phyloP scores from a whole-genome alignment of 2,329 filamentous ascomycete species.

The Penicillium thymicola region DNA sequence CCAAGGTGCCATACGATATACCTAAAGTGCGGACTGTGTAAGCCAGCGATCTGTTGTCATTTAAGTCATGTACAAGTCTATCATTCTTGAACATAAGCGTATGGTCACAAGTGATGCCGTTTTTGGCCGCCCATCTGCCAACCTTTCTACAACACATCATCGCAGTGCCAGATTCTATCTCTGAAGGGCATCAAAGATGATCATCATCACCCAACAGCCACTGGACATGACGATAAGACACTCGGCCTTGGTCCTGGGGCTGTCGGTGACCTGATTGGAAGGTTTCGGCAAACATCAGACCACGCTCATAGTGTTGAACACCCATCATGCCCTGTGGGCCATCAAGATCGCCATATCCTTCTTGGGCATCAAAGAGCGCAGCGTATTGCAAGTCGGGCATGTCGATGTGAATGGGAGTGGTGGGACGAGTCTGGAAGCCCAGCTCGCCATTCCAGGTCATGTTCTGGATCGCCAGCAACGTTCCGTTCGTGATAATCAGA shows the following conservation, averaged over 20 bases:
- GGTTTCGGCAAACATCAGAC: conserved; percentile 63
- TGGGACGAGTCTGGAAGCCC: conserved; percentile 68
- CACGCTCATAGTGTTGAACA: conserved; percentile 68
- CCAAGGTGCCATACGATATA: too few relatives aligned
- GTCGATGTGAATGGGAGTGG: conserved; percentile 38
- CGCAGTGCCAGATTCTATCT: too few relatives aligned
- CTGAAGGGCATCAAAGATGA: neutral
- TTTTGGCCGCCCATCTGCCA: neutral
- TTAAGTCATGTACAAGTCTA: too few relatives aligned
- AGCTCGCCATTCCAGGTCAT: conserved; percentile 75
- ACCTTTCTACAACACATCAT: neutral
- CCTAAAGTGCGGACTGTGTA: too few relatives aligned
- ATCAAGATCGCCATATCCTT: conserved; percentile 63
- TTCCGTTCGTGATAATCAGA: conserved; percentile 67
- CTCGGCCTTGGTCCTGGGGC: conserved; percentile 65
- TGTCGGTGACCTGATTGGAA: conserved; percentile 39
- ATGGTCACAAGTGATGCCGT: neutral
- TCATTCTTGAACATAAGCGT: too few relatives aligned
- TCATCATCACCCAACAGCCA: conserved; percentile 26
- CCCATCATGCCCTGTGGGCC: conserved; percentile 66
- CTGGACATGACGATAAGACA: conserved; percentile 64
- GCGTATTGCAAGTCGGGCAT: conserved; percentile 56
- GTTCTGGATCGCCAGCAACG: conserved; percentile 72
- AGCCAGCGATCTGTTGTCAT: too few relatives aligned
- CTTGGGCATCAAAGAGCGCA: conserved; percentile 44